Percentiles rank a stretch among this genome's conserved stretches.
Evolutionary conservation across 345 rosid genomes (phyloP).

Genomic region (Heritiera fomes): DNA sequence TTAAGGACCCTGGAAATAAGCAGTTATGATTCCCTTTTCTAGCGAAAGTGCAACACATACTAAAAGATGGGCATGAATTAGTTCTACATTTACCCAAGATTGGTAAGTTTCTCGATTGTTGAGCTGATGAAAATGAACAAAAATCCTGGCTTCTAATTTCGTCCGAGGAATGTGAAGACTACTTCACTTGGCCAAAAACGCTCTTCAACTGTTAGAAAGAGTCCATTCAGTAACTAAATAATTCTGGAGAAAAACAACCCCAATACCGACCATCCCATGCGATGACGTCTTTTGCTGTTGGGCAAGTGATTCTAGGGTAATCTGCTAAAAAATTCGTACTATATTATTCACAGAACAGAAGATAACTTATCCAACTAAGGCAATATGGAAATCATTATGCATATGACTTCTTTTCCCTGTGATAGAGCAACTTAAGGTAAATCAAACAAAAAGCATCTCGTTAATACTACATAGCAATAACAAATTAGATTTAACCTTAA

Average conservation of each 20-base stretch:
- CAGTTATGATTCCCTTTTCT: not conserved
- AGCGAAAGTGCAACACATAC: not conserved
- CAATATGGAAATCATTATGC: not conserved
- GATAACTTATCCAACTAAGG: not conserved
- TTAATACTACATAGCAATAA: not conserved
- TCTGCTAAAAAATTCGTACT: not conserved
- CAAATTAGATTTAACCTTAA: not conserved
- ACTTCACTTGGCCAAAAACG: not conserved
- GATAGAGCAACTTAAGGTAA: not conserved
- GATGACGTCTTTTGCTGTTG: too few species aligned
- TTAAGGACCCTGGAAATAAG: not conserved
- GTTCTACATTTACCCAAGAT: not conserved
- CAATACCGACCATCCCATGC: not conserved
- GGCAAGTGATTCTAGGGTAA: not conserved
- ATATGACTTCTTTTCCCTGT: not conserved
- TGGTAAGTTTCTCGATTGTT: not conserved
- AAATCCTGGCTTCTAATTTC: not conserved
- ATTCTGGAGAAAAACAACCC: not conserved
- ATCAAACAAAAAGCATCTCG: not conserved
- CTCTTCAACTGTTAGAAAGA: not conserved
- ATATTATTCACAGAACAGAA: not conserved
- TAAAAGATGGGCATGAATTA: not conserved
- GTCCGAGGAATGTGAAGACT: not conserved
- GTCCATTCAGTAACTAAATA: not conserved
- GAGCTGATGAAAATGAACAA: not conserved